Conservation (phyloP, 805 yeast species). For the Ogataea methylovora region DNA sequence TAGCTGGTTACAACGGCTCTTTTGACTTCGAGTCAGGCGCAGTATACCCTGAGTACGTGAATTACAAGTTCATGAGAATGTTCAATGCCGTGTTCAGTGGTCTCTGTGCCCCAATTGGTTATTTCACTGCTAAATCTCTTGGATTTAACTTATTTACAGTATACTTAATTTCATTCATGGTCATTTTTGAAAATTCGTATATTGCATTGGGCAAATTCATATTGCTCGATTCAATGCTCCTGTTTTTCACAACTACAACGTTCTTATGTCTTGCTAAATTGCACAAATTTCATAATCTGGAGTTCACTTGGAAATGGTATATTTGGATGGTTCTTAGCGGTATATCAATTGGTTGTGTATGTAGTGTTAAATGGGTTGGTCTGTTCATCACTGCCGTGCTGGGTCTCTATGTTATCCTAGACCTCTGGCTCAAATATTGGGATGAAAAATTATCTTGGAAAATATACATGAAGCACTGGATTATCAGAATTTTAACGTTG, state of each 20-base stretch:
- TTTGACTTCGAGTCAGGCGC: slow-evolving; percentile 68
- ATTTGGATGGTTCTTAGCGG: slow-evolving; percentile 59
- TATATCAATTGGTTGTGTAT: slow-evolving; percentile 69
- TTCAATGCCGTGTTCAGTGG: slow-evolving; percentile 67
- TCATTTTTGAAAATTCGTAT: slow-evolving; percentile 60
- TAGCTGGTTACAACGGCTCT: slow-evolving; percentile 79
- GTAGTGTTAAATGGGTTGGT: slow-evolving; percentile 85
- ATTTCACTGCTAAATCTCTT: slow-evolving; percentile 56
- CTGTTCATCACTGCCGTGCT: slow-evolving; percentile 54
- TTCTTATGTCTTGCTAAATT: slow-evolving; percentile 51
- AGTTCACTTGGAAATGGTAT: slow-evolving; percentile 35
- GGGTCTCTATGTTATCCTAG: slow-evolving; percentile 52
- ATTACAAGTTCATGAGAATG: slow-evolving; percentile 59
- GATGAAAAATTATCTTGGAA: slow-evolving; percentile 7
- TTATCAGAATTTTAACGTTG: slow-evolving; percentile 52
- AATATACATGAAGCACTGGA: slow-evolving; percentile 60
- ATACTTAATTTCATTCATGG: slow-evolving; percentile 55
- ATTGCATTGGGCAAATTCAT: slow-evolving; percentile 70
- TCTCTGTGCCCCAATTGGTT: slow-evolving; percentile 62
- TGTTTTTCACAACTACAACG: slow-evolving; percentile 70
- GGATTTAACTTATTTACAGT: slow-evolving; percentile 44
- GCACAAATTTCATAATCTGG: slow-evolving; percentile 36
- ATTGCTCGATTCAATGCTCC: slow-evolving; percentile 65
- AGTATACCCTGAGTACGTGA: slow-evolving; percentile 51
- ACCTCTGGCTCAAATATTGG: slow-evolving; percentile 38